Base-by-base conservation (phyloP, 352 stramenopile genomes). In the Blastocystis sp. region DNA sequence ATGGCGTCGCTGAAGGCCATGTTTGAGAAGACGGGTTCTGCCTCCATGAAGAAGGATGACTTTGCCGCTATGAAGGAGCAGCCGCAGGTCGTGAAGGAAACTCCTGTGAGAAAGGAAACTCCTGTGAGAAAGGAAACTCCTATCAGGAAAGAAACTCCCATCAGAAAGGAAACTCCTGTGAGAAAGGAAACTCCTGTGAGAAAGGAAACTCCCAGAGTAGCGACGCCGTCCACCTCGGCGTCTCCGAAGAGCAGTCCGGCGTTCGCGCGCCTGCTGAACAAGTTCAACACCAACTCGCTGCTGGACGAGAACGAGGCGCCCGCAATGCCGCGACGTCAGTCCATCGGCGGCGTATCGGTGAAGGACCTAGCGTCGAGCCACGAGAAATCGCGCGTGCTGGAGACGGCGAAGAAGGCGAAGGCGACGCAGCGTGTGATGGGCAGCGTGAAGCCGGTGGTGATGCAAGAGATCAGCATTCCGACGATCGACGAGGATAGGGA, bases 401-500 rank as follows among this genome's bases (percentile, higher is more conserved):
- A 57, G 45, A 57, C 4, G 4, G 45, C 74, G 17, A 64, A 63
- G 48, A 52, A 65, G 19, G 40, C 21, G 54, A 38, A 10, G 38
- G n/a, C 7, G 14, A 40, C 38, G 34, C 14, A 66, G 60, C 38
- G 34, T 10, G 7, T 28, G 40, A 28, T 24, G 0, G 74, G 74
- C 1, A 52, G 57, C 45, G 74, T 84, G 38, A 84, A 84, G 28
- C 74, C 74, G 10, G 54, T 84, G 59, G 1, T 48, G 60, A 84
- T 84, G 74, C 74, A 69, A 7, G 74, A 84, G n/a, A 69, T 84
- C 34, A 48, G 52, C 10, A 68, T 45, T 52, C 38, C 74, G 0
- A 84, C 74, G 17, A 84, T 84, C 38, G 48, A 84, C 9, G 74
- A 84, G 28, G 74, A 84, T 19, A 28, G 24, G 28, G 74, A 84